These are phyloP conservation scores for Chlamydomonas applanata DNA, from an alignment of 139 green algal genomes.

Conservation along the genomic window DNA sequence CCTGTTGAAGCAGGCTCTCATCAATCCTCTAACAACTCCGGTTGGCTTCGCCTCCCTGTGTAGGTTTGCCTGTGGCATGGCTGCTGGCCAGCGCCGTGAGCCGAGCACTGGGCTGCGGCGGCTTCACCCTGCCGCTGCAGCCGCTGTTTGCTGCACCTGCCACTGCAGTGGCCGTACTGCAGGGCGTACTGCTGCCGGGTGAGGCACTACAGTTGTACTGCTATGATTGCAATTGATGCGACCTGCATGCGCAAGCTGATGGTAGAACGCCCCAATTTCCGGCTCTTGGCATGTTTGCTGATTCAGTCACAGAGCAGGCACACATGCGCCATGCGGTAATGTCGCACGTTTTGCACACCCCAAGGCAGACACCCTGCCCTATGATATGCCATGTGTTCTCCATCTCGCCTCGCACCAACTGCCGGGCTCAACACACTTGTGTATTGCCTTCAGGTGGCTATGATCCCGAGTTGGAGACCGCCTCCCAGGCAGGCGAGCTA, in stretches of 20 bases:
- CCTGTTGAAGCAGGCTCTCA: too few relatives aligned
- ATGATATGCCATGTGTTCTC: too few relatives aligned
- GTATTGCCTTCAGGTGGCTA: slow-evolving; percentile 37
- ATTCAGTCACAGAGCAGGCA: too few relatives aligned
- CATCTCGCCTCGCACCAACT: neutral
- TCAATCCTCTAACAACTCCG: too few relatives aligned
- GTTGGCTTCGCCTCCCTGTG: slow-evolving; percentile 38
- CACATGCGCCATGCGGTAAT: too few relatives aligned
- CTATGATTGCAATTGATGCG: neutral
- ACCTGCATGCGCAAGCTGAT: too few relatives aligned
- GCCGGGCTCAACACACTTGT: too few relatives aligned
- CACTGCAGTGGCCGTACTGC: slow-evolving; percentile 19
- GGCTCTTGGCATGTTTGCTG: too few relatives aligned
- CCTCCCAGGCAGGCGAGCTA: slow-evolving; percentile 28
- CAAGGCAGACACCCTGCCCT: too few relatives aligned
- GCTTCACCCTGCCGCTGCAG: slow-evolving; percentile 53
- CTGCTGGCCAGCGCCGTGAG: slow-evolving; percentile 49
- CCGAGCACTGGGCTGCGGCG: slow-evolving; percentile 44
- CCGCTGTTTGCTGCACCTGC: slow-evolving; percentile 42
- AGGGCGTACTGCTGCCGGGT: slow-evolving; percentile 42
- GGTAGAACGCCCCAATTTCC: too few relatives aligned
- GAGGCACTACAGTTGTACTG: neutral
- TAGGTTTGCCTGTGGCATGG: slow-evolving; percentile 25
- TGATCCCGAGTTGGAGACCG: slow-evolving; percentile 33
- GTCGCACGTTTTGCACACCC: too few relatives aligned